Conservation (phyloP, 495 filamentous ascomycete genomes). For the Neurospora terricola region DNA sequence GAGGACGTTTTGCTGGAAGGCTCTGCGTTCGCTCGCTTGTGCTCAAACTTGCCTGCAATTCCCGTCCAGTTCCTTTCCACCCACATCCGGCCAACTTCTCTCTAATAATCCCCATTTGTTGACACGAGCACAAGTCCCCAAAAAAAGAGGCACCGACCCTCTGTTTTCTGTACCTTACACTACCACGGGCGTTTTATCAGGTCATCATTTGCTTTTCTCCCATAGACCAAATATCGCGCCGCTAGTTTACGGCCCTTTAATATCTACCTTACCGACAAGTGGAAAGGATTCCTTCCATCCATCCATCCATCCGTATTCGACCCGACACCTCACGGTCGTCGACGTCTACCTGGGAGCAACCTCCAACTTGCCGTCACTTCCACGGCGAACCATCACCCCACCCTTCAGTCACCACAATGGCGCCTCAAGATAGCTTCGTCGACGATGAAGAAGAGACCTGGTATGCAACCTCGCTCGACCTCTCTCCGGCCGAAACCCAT, state of each 20-base stretch:
- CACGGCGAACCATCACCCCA: conserved; percentile 10
- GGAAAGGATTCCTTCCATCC: neutral
- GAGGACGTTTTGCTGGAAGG: conserved; percentile 22
- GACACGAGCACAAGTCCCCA: neutral
- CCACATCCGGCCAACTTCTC: conserved; percentile 18
- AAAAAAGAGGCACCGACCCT: neutral
- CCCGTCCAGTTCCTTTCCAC: conserved; percentile 11
- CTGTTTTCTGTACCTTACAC: conserved; percentile 16
- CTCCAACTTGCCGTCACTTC: neutral
- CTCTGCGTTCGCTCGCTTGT: conserved; percentile 17
- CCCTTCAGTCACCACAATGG: conserved; percentile 41
- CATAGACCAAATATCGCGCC: conserved; percentile 1
- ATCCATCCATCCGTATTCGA: neutral
- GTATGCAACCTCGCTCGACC: conserved; percentile 36
- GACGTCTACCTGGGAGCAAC: conserved; percentile 4
- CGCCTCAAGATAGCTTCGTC: conserved; percentile 89
- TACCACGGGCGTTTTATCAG: conserved; percentile 11
- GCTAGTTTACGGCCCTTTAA: conserved; percentile 8
- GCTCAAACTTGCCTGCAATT: conserved; percentile 9
- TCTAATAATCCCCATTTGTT: neutral
- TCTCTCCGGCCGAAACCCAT: neutral
- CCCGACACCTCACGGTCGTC: neutral
- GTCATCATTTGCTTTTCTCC: conserved; percentile 11
- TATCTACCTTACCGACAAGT: conserved; percentile 4
- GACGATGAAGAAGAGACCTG: conserved; percentile 94